A percentile compares a stretch with the other conserved stretches of the same genome.
These are phyloP conservation scores for Jatropha curcas DNA, from an alignment of 345 rosid genomes.

Conservation along the genomic window DNA sequence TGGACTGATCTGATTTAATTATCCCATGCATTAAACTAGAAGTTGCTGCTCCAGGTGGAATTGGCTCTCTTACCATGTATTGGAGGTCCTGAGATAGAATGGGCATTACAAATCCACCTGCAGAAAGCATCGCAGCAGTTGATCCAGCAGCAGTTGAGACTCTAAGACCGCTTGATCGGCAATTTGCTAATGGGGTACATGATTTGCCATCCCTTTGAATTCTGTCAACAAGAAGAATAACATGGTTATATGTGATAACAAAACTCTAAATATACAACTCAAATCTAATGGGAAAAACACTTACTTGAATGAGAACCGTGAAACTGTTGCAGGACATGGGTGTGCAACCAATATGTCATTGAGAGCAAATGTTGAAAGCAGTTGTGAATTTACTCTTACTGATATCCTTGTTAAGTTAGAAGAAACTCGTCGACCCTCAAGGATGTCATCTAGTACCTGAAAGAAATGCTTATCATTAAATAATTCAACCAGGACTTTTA, in stretches of 20 bases:
- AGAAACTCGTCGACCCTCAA: conserved; percentile 48
- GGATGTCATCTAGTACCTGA: conserved; percentile 76
- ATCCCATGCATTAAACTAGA: conserved; percentile 62
- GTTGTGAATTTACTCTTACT: conserved; percentile 56
- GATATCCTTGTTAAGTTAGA: conserved; percentile 64
- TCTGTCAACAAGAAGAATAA: conserved; percentile 38
- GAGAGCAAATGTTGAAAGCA: conserved; percentile 59
- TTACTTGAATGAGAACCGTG: conserved; percentile 84
- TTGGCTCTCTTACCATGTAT: conserved; percentile 92
- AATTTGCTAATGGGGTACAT: conserved; percentile 47
- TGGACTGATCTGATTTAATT: conserved; percentile 46
- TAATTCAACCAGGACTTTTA: conserved; percentile 3
- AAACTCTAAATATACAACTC: background rate
- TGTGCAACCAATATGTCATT: conserved; percentile 77
- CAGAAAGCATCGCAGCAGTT: conserved; percentile 90
- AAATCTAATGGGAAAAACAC: background rate
- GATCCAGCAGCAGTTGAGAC: conserved; percentile 88
- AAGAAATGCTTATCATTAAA: conserved; percentile 9
- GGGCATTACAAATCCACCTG: conserved; percentile 84
- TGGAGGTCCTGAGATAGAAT: conserved; percentile 66
- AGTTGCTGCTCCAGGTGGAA: conserved; percentile 44
- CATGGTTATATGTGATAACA: background rate
- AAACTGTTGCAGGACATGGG: conserved; percentile 81
- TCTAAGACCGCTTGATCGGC: conserved; percentile 90
- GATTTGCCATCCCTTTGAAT: conserved; percentile 44